Percentiles rank a stretch among this genome's conserved stretches.
Conservation (phyloP, 2,329 filamentous ascomycete species). For the Pseudogymnoascus sp. region DNA sequence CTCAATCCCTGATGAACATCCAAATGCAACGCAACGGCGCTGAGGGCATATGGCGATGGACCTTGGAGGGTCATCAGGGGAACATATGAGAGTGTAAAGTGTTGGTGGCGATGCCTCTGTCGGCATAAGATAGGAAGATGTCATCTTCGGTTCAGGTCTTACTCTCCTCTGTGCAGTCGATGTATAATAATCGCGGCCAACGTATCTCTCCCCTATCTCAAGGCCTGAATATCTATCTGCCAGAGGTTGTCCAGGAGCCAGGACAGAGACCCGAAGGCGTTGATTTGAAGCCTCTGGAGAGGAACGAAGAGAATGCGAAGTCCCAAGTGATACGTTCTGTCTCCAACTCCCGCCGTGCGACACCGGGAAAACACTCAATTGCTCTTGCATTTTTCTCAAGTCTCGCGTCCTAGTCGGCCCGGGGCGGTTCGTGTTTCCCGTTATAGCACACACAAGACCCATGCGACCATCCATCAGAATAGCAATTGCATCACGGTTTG, state of each 20-base stretch:
- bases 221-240: not conserved
- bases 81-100: conserved; percentile 48
- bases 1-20: conserved; percentile 56
- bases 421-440: conserved; percentile 23
- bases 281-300: not conserved
- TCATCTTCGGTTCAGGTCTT: not conserved
- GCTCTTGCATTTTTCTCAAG: conserved; percentile 4
- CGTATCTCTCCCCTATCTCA: not conserved
- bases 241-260: not conserved
- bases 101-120: conserved; percentile 31
- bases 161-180: not conserved
- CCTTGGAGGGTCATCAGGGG: conserved; percentile 55
- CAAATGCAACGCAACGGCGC: conserved; percentile 58
- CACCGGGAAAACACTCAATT: not conserved
- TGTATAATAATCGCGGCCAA: not conserved
- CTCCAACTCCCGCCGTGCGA: conserved; percentile 1
- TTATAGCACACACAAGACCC: conserved; percentile 55
- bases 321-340: not conserved
- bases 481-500: conserved; percentile 48
- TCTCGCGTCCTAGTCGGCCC: not conserved
- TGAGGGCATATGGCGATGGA: conserved; percentile 62
- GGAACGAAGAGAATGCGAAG: not conserved
- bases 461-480: conserved; percentile 54
- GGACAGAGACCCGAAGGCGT: not conserved
- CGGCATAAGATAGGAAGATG: conserved; percentile 20